Evolutionary conservation across 371 early-diverging fungal species (phyloP), one percentile per base, ranked within the genome.

Genomic region (Blakeslea trispora): DNA sequence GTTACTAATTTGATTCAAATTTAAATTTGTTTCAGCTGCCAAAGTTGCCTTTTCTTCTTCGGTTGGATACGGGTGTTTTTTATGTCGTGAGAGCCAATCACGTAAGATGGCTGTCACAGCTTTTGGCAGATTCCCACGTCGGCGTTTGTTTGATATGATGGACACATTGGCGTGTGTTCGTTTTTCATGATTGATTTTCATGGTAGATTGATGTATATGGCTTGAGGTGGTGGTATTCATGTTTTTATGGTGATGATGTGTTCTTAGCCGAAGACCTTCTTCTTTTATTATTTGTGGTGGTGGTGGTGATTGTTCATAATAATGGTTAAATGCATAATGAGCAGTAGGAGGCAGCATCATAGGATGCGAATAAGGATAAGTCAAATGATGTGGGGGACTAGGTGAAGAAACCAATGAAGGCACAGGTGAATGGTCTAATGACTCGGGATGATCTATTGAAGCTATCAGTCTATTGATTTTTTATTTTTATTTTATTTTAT

Each of bases 1-100:
- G 62, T 92, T 88, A 54, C 87, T 89, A 46, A 90, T 84, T 64
- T 92, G 92, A 50, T 84, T 84, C 51, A 86, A 53, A 6, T 77
- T 84, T 50, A 93, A 61, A 14, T 84, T 85, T 0, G 91, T 91
- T 18, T 81, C 74, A 40, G 72, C 63, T 0, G 83, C 79, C 39
- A 92, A 71, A 31, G 62, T 60, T 42, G 71, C 72, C 68, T 93
- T 93, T 55, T 91, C 88, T 14, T 84, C 85, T 56, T 91, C 92
- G 23, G 82, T 85, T 1, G 94, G 94, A 65, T 91, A 93, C 11
- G 94, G 92, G 51, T 92, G 85, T 51, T 77, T 81, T 34, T 84
- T 82, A 62, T 93, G 81, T 58, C 86, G 79, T 59, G 82, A 74
- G 32, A 93, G 67, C 91, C 93, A 93, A 35, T 74, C 68, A 66